Evolutionary conservation across 371 early-diverging fungal species (phyloP), one percentile per base, ranked within the genome.

Genomic region (Fennellomyces sp.): DNA sequence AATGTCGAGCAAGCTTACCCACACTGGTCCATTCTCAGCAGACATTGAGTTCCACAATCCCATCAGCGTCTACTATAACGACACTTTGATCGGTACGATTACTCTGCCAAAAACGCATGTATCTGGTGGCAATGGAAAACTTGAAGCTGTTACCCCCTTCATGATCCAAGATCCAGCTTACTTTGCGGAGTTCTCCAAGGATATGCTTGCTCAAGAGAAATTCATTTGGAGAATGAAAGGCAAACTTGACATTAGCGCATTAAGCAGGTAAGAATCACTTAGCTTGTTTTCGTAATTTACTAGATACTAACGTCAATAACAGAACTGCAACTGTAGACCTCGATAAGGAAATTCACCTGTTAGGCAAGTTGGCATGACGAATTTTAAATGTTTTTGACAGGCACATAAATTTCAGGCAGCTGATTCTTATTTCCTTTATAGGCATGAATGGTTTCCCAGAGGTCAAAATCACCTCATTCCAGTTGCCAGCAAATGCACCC

Each of bases 151-250:
- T 1, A 78, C 82, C 1, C 64, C 75, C 1, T 83, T 87, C 64
- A 17, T 55, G 42, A 81, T 87, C 39, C 59, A 67, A 45, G 75
- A 87, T 41, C 33, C 65, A 11, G 52, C 60, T 56, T 70, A 73
- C 17, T 84, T 87, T 61, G 76, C 80, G 41, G 55, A 51, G 28
- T 87, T 85, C 58, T 58, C 84, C 41, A 75, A 73, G 38, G 78
- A 79, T 23, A 80, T 87, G 82, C 54, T 87, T 69, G 68, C 81
- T 38, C 52, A 61, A 2, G 78, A 78, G 29, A 49, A 55, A 28
- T 85, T 87, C 60, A 71, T 63, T 25, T 87, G 88, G 88, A 75
- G 65, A 2, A 65, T 87, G 54, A 76, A 81, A 70, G 82, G 84
- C 31, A 75, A 75, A 53, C 73, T 83, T 28, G 80, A 82, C 60